Percentiles rank a stretch among this genome's conserved stretches.
Conservation (phyloP, 352 stramenopile species). For the Pythium monospermum region DNA sequence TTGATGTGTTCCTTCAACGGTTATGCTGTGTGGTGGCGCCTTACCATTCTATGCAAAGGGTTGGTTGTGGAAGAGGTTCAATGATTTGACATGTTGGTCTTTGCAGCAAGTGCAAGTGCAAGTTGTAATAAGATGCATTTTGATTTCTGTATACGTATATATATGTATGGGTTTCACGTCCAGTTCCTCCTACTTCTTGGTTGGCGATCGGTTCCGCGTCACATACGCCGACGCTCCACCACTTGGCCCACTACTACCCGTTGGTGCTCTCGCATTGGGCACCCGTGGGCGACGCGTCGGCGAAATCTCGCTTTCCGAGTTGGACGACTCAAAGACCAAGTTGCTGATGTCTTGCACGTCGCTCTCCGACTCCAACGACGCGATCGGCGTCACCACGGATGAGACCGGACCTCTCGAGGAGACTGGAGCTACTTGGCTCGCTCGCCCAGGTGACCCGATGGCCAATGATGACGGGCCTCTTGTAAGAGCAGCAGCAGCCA, state of each 20-base stretch:
- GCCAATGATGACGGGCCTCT: not conserved
- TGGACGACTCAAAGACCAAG: conserved; percentile 15
- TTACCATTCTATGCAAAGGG: too few species aligned
- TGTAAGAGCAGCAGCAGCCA: conserved; percentile 7
- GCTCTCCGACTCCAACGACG: conserved; percentile 9
- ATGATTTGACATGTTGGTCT: too few species aligned
- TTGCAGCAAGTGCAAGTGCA: too few species aligned
- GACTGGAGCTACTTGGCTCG: not conserved
- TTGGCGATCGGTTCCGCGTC: conserved; percentile 1
- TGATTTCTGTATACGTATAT: not conserved
- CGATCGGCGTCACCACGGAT: not conserved
- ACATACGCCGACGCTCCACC: too few species aligned
- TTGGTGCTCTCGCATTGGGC: too few species aligned
- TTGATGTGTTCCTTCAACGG: too few species aligned
- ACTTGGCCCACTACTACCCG: not conserved
- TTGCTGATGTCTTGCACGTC: conserved; percentile 16
- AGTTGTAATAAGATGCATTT: too few species aligned
- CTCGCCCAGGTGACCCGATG: not conserved
- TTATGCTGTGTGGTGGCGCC: too few species aligned
- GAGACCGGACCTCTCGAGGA: not conserved
- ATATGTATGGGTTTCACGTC: not conserved
- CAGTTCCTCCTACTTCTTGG: conserved; percentile 4
- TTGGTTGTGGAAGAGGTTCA: too few species aligned
- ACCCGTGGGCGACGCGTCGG: not conserved
- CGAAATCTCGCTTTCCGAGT: conserved; percentile 13